These are phyloP conservation scores for Backusella parvicylindrica DNA, from an alignment of 192 early-diverging fungal genomes.

Conservation along the genomic window DNA sequence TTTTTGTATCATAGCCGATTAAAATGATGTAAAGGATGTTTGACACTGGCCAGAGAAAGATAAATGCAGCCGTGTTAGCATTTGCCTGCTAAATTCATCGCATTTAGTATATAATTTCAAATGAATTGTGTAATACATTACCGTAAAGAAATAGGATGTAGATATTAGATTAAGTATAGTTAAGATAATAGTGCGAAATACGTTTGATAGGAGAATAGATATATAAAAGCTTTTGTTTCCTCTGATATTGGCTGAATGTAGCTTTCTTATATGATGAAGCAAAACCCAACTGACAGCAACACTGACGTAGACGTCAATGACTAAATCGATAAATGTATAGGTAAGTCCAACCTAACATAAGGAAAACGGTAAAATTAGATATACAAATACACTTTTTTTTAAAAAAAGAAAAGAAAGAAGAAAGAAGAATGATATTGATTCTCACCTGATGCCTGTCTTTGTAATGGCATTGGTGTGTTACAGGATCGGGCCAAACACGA, in stretches of 20 bases:
- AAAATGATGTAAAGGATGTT: background rate
- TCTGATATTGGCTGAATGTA: background rate
- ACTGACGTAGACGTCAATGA: background rate
- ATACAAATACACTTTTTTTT: background rate
- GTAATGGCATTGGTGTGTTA: background rate
- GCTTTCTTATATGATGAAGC: background rate
- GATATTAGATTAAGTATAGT: background rate
- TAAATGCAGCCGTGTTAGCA: background rate
- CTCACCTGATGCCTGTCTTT: background rate
- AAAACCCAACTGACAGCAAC: background rate
- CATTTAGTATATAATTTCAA: background rate
- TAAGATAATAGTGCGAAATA: background rate
- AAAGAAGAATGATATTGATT: background rate
- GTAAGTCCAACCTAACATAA: background rate
- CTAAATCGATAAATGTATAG: background rate
- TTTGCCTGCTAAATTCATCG: background rate
- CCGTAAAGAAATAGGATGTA: background rate
- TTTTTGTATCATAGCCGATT: background rate
- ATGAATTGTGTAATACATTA: background rate
- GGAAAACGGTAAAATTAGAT: background rate
- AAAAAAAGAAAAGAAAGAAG: too few relatives aligned
- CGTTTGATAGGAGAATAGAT: background rate
- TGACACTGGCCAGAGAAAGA: background rate
- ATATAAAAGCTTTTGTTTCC: background rate
- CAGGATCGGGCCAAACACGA: background rate